Evolutionary conservation across 176 grass and related monocot genomes (phyloP).

Genomic region (Musa itinerans): DNA sequence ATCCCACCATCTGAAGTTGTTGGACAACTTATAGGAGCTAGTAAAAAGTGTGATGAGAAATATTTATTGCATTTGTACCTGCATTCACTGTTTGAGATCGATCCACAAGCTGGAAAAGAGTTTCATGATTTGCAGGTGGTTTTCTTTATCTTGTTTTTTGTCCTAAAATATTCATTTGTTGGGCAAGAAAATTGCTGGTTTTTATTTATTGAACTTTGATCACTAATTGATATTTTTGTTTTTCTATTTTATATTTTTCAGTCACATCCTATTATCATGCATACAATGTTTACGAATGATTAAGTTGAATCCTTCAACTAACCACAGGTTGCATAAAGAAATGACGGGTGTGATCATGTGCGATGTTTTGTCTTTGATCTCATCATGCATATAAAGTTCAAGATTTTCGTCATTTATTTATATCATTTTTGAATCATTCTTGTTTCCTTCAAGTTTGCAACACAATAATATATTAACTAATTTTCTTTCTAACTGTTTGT

Average conservation of each 20-base stretch:
- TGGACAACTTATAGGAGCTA: conserved; percentile 52
- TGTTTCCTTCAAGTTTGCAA: no score
- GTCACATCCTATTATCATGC: not conserved
- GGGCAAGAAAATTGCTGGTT: not conserved
- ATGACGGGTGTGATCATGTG: no score
- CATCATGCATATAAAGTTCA: no score
- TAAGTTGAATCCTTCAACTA: no score
- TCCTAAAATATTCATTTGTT: not conserved
- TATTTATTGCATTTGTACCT: conserved; percentile 75
- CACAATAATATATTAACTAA: no score
- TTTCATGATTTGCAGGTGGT: conserved; percentile 95
- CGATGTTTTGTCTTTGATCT: no score
- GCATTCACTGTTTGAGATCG: conserved; percentile 85
- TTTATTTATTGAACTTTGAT: not conserved
- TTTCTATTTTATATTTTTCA: not conserved
- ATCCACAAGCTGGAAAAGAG: conserved; percentile 81
- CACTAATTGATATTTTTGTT: not conserved
- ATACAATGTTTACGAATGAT: not conserved
- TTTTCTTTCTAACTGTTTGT: no score
- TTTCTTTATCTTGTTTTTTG: conserved; percentile 2
- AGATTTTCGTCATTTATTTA: no score
- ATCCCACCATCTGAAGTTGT: conserved; percentile 79
- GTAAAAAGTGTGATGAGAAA: conserved; percentile 59
- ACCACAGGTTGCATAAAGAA: no score
- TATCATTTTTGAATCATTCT: no score